phyloP scores from a whole-genome alignment of 352 stramenopile species.

The Phytophthora sojae region DNA sequence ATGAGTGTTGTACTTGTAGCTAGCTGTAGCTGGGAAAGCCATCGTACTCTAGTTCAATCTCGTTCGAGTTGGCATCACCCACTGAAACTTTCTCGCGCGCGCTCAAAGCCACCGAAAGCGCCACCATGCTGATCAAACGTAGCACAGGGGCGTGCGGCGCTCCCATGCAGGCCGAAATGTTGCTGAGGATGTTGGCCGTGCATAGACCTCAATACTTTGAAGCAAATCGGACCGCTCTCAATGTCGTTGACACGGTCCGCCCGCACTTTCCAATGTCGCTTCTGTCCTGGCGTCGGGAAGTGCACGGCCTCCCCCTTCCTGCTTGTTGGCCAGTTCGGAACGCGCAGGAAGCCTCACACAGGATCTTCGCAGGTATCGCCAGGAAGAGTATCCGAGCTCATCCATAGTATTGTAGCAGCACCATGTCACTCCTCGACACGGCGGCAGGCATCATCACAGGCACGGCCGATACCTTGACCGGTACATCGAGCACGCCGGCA shows the following conservation, averaged over 20 bases:
- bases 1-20: not conserved
- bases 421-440: constrained; percentile 34
- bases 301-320: not conserved
- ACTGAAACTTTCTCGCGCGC: constrained; percentile 18
- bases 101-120: constrained; percentile 24
- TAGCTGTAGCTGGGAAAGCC: not conserved
- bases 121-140: not conserved
- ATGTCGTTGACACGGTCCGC: constrained; percentile 27
- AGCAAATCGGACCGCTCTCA: constrained; percentile 18
- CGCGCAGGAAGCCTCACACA: constrained; percentile 18
- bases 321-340: constrained; percentile 31
- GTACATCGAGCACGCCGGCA: constrained; percentile 14
- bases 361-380: not conserved
- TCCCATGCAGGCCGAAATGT: constrained; percentile 20
- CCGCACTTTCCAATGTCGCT: constrained; percentile 31
- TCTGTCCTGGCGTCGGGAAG: constrained; percentile 17
- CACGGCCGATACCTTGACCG: constrained; percentile 27
- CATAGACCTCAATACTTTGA: constrained; percentile 31
- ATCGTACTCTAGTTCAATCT: constrained; percentile 3
- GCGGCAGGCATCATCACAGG: constrained; percentile 21
- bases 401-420: constrained; percentile 9
- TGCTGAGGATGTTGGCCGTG: constrained; percentile 23
- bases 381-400: constrained; percentile 18
- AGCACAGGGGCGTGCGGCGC: constrained; percentile 3
- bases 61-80: constrained; percentile 14